Percentiles rank a stretch among this genome's conserved stretches.
phyloP scores from a whole-genome alignment of 441 rosid genomes.

The Pelargonium citronellum region DNA sequence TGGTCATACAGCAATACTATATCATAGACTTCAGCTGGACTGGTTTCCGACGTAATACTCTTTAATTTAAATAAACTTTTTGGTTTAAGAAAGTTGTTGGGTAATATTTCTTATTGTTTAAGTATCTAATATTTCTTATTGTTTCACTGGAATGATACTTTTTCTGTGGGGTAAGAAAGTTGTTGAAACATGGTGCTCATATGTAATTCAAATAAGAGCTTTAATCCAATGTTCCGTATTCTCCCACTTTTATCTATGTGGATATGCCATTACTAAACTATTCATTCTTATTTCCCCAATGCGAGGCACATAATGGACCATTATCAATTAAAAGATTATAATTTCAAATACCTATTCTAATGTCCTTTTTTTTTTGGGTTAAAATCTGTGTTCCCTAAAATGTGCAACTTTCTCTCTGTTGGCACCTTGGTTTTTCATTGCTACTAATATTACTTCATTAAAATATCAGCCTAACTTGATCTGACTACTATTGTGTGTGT shows the following conservation, averaged over 20 bases:
- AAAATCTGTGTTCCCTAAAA: neutral
- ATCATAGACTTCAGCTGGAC: constrained; percentile 93
- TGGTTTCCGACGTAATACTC: constrained; percentile 84
- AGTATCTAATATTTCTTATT: neutral
- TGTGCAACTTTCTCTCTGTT: neutral
- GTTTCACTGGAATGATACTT: neutral
- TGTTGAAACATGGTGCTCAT: constrained; percentile 1
- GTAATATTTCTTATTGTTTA: constrained; percentile 1
- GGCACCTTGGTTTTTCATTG: constrained; percentile 6
- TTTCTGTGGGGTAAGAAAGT: neutral
- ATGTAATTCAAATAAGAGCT: neutral
- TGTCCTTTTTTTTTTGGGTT: neutral
- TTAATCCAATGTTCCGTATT: neutral
- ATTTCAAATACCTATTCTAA: neutral
- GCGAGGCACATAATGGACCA: constrained; percentile 4
- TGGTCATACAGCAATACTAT: constrained; percentile 96
- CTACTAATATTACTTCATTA: neutral
- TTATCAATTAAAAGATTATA: neutral
- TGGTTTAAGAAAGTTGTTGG: constrained; percentile 11
- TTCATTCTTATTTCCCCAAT: neutral
- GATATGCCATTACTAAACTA: neutral
- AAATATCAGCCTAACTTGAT: neutral
- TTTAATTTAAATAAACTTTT: constrained; percentile 14
- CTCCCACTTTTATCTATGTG: neutral
- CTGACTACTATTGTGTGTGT: neutral